Conservation (phyloP, 2,329 filamentous ascomycete species). For the Botrytis squamosa region DNA sequence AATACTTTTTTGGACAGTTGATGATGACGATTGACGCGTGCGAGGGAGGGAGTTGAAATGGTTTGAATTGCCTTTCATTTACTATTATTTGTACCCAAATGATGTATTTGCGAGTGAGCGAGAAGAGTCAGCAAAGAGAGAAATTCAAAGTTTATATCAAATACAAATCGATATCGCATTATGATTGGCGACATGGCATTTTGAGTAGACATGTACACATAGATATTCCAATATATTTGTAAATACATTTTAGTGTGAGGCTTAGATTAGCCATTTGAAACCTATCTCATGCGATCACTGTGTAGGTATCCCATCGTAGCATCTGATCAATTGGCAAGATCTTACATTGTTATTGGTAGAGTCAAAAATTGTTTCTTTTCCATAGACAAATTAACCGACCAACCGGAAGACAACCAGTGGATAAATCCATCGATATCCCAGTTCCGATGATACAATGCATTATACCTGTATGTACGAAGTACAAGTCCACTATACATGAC, state of each 20-base stretch:
- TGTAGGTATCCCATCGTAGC: neutral
- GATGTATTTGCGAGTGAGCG: slow-evolving; percentile 1
- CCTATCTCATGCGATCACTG: neutral
- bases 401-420: neutral
- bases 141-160: neutral
- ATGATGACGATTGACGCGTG: neutral
- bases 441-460: neutral
- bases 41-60: neutral
- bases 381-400: neutral
- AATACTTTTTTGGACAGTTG: slow-evolving; percentile 4
- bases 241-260: neutral
- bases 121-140: neutral
- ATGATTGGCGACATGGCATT: neutral
- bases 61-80: neutral
- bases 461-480: neutral
- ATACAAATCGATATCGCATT: neutral
- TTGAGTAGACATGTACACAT: neutral
- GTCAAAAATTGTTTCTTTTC: neutral
- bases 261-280: neutral
- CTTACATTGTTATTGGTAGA: neutral
- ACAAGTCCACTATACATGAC: neutral
- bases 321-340: neutral
- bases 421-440: neutral
- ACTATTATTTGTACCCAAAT: slow-evolving; percentile 7
- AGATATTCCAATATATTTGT: neutral